Percentiles rank a stretch among this genome's conserved stretches.
These are phyloP conservation scores for Entonaema liquescens DNA, from an alignment of 495 filamentous ascomycete species.

Conservation along the genomic window DNA sequence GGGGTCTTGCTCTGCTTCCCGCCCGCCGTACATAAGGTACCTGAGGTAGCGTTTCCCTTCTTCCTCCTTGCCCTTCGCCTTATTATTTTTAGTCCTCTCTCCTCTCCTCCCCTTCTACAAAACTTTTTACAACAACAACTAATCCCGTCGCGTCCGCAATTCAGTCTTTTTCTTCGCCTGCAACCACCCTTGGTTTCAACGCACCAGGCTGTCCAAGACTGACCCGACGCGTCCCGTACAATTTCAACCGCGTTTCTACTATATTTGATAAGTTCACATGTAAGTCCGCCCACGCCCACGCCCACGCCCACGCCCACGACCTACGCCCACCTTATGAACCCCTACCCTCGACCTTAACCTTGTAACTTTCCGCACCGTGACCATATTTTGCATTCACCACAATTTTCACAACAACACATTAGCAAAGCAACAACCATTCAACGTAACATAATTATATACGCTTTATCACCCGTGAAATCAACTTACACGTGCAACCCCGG, in stretches of 20 bases:
- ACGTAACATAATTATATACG: conserved; percentile 27
- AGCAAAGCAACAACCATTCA: conserved; percentile 37
- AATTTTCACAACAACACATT: conserved; percentile 50
- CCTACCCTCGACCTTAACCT: conserved; percentile 37
- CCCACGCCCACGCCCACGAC: background rate
- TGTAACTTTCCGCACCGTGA: conserved; percentile 41
- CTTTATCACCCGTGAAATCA: background rate
- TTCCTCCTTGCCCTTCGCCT: conserved; percentile 43
- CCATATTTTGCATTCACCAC: conserved; percentile 45
- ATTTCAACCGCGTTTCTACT: conserved; percentile 25
- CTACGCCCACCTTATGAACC: conserved; percentile 33
- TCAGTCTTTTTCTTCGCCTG: conserved; percentile 24
- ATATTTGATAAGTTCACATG: conserved; percentile 41
- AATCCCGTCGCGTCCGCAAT: conserved; percentile 30
- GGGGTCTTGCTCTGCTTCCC: conserved; percentile 42
- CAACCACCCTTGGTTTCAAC: conserved; percentile 36
- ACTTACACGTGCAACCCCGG: conserved; percentile 25
- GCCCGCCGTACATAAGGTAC: conserved; percentile 43
- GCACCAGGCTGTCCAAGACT: conserved; percentile 15
- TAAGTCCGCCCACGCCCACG: conserved; percentile 26
- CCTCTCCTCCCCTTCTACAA: conserved; percentile 48
- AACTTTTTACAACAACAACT: conserved; percentile 40
- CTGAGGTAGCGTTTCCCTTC: conserved; percentile 51
- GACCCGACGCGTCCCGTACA: conserved; percentile 37
- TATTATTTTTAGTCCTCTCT: conserved; percentile 49